A percentile compares a stretch with the other conserved stretches of the same genome.
phyloP scores from a whole-genome alignment of 306 rosid genomes.

The Argentina anserina region DNA sequence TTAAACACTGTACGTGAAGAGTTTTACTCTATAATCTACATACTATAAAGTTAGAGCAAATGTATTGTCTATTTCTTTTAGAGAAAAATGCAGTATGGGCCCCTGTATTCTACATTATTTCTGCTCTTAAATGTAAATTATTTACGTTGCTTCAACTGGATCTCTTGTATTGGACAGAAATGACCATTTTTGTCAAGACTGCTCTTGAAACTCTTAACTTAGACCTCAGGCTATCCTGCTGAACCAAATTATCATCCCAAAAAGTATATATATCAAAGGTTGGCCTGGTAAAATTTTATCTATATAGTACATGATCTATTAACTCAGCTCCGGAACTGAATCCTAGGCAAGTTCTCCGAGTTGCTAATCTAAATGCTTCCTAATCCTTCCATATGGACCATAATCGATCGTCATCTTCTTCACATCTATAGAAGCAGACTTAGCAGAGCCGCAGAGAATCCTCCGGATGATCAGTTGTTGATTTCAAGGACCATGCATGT shows the following conservation, averaged over 20 bases:
- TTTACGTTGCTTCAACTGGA: too few species aligned
- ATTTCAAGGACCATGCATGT: not conserved
- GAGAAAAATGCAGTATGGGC: too few species aligned
- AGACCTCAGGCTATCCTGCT: too few species aligned
- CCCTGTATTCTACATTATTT: too few species aligned
- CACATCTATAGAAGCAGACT: not conserved
- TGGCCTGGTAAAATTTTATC: not conserved
- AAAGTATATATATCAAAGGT: not conserved
- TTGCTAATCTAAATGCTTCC: not conserved
- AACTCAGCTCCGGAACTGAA: not conserved
- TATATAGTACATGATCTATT: not conserved
- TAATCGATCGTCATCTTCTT: not conserved
- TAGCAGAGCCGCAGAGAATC: not conserved
- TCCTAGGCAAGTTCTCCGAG: not conserved
- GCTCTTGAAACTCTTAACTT: too few species aligned
- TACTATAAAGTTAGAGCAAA: too few species aligned
- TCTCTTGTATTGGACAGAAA: too few species aligned
- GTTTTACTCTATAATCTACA: too few species aligned
- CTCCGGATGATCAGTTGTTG: not conserved
- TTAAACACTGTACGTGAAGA: too few species aligned
- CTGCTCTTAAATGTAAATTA: too few species aligned
- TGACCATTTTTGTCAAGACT: too few species aligned
- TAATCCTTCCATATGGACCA: not conserved
- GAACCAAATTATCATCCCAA: not conserved
- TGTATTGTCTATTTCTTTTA: too few species aligned